Evolutionary conservation across 768 basidiomycete species (phyloP).

Genomic region (Phylloporus sp.): DNA sequence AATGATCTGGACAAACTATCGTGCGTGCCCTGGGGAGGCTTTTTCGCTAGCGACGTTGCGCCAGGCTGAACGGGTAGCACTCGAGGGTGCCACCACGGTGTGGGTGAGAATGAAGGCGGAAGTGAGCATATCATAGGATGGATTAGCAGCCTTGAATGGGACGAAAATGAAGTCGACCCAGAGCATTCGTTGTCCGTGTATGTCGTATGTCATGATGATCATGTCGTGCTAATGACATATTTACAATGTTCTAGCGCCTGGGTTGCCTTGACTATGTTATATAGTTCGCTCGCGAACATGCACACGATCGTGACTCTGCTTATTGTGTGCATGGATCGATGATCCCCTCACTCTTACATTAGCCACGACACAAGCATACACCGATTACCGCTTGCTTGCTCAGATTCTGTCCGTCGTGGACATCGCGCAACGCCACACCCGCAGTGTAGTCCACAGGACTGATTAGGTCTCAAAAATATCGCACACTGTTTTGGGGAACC

Average conservation of each 20-base stretch:
- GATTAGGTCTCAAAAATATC: too few species aligned
- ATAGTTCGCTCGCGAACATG: not conserved
- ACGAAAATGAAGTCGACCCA: too few species aligned
- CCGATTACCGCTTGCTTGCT: too few species aligned
- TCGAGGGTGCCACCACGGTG: conserved; percentile 41
- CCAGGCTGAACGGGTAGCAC: conserved; percentile 48
- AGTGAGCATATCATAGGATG: conserved; percentile 15
- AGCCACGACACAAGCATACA: too few species aligned
- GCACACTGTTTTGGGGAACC: too few species aligned
- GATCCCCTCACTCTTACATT: too few species aligned
- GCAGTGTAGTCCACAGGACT: too few species aligned
- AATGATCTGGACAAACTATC: conserved; percentile 25
- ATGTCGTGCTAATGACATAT: not conserved
- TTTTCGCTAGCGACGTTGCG: conserved; percentile 42
- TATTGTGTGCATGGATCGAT: too few species aligned
- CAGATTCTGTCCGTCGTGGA: too few species aligned
- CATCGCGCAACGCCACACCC: too few species aligned
- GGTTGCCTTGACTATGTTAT: not conserved
- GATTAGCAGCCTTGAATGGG: not conserved
- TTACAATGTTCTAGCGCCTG: not conserved
- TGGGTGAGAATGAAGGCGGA: conserved; percentile 47
- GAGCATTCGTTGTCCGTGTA: too few species aligned
- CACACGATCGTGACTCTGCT: not conserved
- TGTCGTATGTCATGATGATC: not conserved
- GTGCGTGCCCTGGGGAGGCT: conserved; percentile 14